phyloP scores from a whole-genome alignment of 192 early-diverging fungal genomes.

The Coemansia sp. region DNA sequence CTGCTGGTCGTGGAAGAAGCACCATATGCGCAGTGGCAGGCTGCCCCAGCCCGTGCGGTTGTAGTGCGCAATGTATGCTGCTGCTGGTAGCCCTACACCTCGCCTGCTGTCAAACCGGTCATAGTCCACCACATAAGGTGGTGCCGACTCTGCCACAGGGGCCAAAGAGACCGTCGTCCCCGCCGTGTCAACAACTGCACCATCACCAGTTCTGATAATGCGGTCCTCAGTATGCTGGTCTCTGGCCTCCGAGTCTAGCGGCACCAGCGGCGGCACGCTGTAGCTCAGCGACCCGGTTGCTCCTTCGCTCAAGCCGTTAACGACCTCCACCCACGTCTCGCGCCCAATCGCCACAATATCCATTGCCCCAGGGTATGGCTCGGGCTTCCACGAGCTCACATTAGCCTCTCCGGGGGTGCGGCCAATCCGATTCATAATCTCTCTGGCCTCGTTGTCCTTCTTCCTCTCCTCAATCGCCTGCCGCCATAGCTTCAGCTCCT shows the following conservation, averaged over 20 bases:
- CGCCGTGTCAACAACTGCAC: slow-evolving; percentile 23
- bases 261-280: slow-evolving; percentile 25
- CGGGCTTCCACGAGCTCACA: slow-evolving; percentile 34
- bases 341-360: slow-evolving; percentile 49
- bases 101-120: slow-evolving; percentile 32
- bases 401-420: slow-evolving; percentile 21
- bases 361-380: slow-evolving; percentile 44
- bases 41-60: slow-evolving; percentile 44
- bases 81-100: slow-evolving; percentile 27
- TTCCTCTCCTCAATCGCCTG: slow-evolving; percentile 35
- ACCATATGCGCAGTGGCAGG: slow-evolving; percentile 40
- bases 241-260: slow-evolving; percentile 24
- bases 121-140: slow-evolving; percentile 29
- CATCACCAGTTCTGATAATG: slow-evolving; percentile 10
- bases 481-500: slow-evolving; percentile 42
- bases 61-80: slow-evolving; percentile 42
- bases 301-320: slow-evolving; percentile 51
- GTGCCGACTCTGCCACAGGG: not conserved
- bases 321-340: slow-evolving; percentile 44
- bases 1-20: slow-evolving; percentile 55
- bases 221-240: slow-evolving; percentile 15
- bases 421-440: slow-evolving; percentile 17
- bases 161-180: not conserved
- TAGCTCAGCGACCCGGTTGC: slow-evolving; percentile 38
- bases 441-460: slow-evolving; percentile 33